phyloP scores from a whole-genome alignment of 2,329 filamentous ascomycete species.

The Blastomyces silverae region DNA sequence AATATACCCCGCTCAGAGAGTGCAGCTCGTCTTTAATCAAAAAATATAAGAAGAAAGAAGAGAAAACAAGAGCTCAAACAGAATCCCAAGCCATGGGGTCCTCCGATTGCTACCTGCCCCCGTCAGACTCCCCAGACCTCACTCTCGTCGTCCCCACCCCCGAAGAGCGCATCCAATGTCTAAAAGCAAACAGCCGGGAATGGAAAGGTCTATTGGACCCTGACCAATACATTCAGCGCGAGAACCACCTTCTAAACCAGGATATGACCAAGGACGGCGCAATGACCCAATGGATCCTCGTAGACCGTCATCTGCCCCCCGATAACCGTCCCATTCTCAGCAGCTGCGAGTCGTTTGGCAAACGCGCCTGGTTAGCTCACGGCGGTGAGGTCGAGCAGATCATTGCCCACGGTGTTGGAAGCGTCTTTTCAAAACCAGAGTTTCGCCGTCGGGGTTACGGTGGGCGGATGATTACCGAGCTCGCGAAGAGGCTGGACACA shows the following conservation, averaged over 20 bases:
- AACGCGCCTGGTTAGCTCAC: conserved; percentile 40
- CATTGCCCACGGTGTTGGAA: conserved; percentile 64
- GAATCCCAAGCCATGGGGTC: conserved; percentile 30
- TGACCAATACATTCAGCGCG: conserved; percentile 53
- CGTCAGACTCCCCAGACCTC: conserved; percentile 46
- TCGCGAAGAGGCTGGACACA: conserved; percentile 50
- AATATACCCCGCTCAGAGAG: background rate
- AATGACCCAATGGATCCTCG: conserved; percentile 55
- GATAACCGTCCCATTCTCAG: conserved; percentile 45
- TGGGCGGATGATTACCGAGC: conserved; percentile 62
- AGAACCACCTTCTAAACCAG: conserved; percentile 48
- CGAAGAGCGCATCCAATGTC: conserved; percentile 48
- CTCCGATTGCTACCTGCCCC: conserved; percentile 39
- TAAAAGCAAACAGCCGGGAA: conserved; percentile 49
- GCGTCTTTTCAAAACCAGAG: conserved; percentile 66
- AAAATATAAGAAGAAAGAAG: background rate
- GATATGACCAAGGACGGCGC: conserved; percentile 49
- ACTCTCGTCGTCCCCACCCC: conserved; percentile 50
- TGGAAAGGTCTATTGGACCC: conserved; percentile 53
- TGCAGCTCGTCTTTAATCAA: background rate
- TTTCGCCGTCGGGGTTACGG: conserved; percentile 70
- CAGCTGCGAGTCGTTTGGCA: conserved; percentile 52
- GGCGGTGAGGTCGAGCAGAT: conserved; percentile 52
- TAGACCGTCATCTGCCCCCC: conserved; percentile 41
- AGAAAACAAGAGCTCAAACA: background rate